phyloP scores from a whole-genome alignment of 495 filamentous ascomycete species.

The Neurospora cerealis region DNA sequence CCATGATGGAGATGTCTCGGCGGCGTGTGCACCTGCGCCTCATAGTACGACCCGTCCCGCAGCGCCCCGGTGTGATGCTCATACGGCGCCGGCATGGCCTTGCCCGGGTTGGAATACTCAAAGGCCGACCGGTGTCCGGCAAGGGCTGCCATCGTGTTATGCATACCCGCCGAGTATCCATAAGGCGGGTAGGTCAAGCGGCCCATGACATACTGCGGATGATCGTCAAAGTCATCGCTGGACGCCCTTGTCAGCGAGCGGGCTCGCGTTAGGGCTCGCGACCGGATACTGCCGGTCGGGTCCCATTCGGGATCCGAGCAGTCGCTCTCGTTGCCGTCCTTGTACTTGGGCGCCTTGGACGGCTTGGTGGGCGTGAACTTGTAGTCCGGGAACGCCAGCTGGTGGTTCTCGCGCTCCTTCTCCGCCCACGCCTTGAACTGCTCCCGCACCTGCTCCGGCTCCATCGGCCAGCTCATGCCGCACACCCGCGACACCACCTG shows the following conservation, averaged over 20 bases:
- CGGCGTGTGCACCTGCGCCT: slow-evolving; percentile 40
- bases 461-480: slow-evolving; percentile 77
- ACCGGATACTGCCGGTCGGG: not conserved
- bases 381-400: slow-evolving; percentile 79
- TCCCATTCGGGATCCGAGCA: slow-evolving; percentile 28
- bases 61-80: slow-evolving; percentile 33
- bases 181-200: slow-evolving; percentile 17
- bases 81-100: slow-evolving; percentile 46
- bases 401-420: slow-evolving; percentile 78
- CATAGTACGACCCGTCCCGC: slow-evolving; percentile 48
- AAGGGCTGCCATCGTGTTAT: slow-evolving; percentile 25
- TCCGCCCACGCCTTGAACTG: slow-evolving; percentile 74
- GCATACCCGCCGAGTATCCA: slow-evolving; percentile 17
- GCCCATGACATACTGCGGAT: slow-evolving; percentile 26
- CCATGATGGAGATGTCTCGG: slow-evolving; percentile 21
- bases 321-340: slow-evolving; percentile 29
- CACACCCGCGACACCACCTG: slow-evolving; percentile 82
- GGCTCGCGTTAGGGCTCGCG: slow-evolving; percentile 14
- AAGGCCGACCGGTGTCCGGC: slow-evolving; percentile 45
- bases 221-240: slow-evolving; percentile 16
- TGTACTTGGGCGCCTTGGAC: slow-evolving; percentile 36
- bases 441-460: slow-evolving; percentile 58
- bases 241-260: slow-evolving; percentile 21
- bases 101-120: slow-evolving; percentile 51
- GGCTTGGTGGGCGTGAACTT: slow-evolving; percentile 88